Evolutionary conservation across 2,329 filamentous ascomycete species (phyloP).

Genomic region (Beauveria caledonica): DNA sequence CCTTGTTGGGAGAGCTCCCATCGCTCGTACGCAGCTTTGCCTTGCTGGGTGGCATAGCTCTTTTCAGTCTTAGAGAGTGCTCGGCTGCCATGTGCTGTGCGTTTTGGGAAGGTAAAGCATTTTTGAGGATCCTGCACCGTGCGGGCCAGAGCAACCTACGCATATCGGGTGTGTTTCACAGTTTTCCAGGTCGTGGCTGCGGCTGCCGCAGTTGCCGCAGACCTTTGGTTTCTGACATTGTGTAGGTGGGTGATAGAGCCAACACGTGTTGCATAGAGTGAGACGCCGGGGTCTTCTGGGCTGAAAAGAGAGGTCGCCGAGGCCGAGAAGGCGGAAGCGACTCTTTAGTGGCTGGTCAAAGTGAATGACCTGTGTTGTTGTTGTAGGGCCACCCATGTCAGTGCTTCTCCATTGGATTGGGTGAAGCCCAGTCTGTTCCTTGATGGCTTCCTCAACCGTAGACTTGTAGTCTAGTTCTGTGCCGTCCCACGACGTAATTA

Average conservation of each 20-base stretch:
- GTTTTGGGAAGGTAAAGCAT: background rate
- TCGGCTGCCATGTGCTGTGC: background rate
- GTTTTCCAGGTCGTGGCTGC: background rate
- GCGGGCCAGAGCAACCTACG: background rate
- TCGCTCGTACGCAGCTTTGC: constrained; percentile 1
- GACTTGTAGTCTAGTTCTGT: background rate
- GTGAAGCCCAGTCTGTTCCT: background rate
- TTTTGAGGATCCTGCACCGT: background rate
- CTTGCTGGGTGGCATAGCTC: background rate
- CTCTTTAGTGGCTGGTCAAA: background rate
- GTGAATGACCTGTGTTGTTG: background rate
- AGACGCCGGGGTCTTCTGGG: background rate
- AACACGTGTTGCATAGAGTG: background rate
- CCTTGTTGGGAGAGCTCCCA: background rate
- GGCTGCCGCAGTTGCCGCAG: background rate
- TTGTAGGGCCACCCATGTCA: background rate
- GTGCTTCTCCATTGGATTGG: background rate
- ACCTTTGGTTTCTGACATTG: background rate
- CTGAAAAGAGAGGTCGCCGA: background rate
- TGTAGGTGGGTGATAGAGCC: background rate
- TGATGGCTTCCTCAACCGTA: background rate
- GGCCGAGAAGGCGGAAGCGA: background rate
- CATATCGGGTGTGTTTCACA: background rate
- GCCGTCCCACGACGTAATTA: background rate
- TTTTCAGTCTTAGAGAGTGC: constrained; percentile 1